Evolutionary conservation across 2,329 filamentous ascomycete species (phyloP), one percentile per base, ranked within the genome.

Genomic region (Rachicladosporium sp.): DNA sequence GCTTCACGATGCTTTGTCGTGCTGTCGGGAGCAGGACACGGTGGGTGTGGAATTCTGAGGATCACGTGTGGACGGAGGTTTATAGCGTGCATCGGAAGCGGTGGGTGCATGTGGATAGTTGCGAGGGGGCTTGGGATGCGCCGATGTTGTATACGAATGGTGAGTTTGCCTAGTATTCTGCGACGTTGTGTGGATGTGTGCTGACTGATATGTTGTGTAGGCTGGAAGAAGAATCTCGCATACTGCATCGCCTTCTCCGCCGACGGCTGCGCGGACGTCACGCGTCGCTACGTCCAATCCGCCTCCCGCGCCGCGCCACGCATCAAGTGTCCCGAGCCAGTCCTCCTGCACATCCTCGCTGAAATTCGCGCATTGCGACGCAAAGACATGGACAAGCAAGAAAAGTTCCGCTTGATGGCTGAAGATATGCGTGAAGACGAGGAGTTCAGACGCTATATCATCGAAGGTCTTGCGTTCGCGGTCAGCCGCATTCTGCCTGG

Each of bases 11-110:
- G 91, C 73, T 98, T 38, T 96, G 89, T 68, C 78, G 89, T 44
- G 91, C 91, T 4, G 78, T 96, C 10, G 89, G 89, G 36, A 84
- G 82, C 44, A 76, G 89, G 45, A 87, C 95, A 15, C 78, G 91
- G 54, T 98, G 91, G 91, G 82, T 98, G 8, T 98, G 91, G 91
- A 96, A 96, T 52, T 81, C 82, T 23, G 91, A 96, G 62, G 91
- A 96, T 59, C 85, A 95, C 56, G 85, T 95, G 19, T 98, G 91
- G 91, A 94, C 88, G 1, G 91, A 96, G 54, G 82, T 96, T 10
- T 98, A 94, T 65, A 95, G 88, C 2, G 84, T 91, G 46, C 87
- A 94, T 63, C 82, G 89, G 56, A 80, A 82, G 60, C 78, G 87
- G 58, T 98, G 91, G 91, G 73, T 96, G n/a, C 89, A 96, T 50